Percentiles rank a stretch among this genome's conserved stretches.
phyloP scores from a whole-genome alignment of 1,139 yeast species.

The Hyphopichia wangnamkhiaoensis region DNA sequence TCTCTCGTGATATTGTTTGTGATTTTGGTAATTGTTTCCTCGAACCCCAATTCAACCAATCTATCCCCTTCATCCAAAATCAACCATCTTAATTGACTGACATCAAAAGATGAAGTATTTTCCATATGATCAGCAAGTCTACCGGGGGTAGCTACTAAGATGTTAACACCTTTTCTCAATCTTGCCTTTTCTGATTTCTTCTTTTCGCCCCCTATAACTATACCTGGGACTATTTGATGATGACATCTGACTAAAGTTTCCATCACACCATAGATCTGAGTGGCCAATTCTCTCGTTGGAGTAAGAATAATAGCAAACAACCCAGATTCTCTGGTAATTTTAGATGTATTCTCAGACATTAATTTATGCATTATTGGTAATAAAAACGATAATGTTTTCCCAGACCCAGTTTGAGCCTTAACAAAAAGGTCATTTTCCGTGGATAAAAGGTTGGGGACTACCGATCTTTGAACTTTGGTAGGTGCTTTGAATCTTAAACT shows the following conservation, averaged over 20 bases:
- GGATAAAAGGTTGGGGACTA: slow-evolving; percentile 66
- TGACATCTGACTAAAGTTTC: slow-evolving; percentile 71
- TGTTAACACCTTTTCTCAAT: slow-evolving; percentile 83
- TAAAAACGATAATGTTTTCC: slow-evolving; percentile 84
- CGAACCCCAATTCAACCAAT: slow-evolving; percentile 92
- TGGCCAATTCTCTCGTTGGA: slow-evolving; percentile 93
- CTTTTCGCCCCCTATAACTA: slow-evolving; percentile 94
- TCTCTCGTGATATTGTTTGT: slow-evolving; percentile 54
- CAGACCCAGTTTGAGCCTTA: slow-evolving; percentile 96
- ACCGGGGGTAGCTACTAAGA: slow-evolving; percentile 91
- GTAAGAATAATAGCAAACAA: slow-evolving; percentile 83
- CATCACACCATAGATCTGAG: slow-evolving; percentile 84
- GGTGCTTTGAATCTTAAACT: slow-evolving; percentile 68
- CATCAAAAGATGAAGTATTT: slow-evolving; percentile 70
- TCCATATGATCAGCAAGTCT: slow-evolving; percentile 90
- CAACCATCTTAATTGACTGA: slow-evolving; percentile 76
- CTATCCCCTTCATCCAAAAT: slow-evolving; percentile 95
- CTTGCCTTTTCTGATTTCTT: slow-evolving; percentile 91
- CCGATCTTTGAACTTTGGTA: slow-evolving; percentile 81
- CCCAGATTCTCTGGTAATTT: slow-evolving; percentile 72
- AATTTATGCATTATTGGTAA: slow-evolving; percentile 79
- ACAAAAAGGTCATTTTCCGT: slow-evolving; percentile 71
- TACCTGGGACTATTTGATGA: slow-evolving; percentile 85
- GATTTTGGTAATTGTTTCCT: slow-evolving; percentile 83
- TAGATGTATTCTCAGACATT: slow-evolving; percentile 50